Evolutionary conservation across 768 basidiomycete genomes (phyloP), one percentile per base, ranked within the genome.

Genomic region (Candolleomyces efflorescens): DNA sequence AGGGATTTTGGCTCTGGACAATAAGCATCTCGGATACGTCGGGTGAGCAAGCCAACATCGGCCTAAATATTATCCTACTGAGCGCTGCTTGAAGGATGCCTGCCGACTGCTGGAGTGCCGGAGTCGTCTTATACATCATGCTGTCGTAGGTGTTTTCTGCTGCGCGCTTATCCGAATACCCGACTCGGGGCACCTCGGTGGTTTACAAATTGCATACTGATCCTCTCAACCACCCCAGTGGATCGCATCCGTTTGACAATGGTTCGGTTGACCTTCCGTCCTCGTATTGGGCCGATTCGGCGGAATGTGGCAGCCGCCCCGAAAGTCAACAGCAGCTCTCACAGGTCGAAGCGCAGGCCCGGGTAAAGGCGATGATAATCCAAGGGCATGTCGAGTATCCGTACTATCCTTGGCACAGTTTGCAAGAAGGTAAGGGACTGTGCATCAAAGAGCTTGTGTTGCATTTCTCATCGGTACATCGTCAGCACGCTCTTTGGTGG

Each of bases 61-160:
- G 24, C 32, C 32, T 11, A 32, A 32, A 32, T 11, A 5, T 32
- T 32, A 32, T 32, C 32, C 12, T 26, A 18, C 22, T 12, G 41
- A 15, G 37, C 26, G 44, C 41, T 45, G 12, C 7, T 2, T 22
- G 60, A 70, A 90, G 90, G 18, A 87, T 92, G 86, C 89, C 90
- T n/a, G 81, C 90, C 2, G 92, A 94, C 69, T 93, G 91, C 64
- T 94, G 92, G 92, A 92, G 91, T 63, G 82, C 87, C 12, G 92
- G 92, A 5, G 81, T 92, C 5, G 84, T 90, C 53, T 71, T 93
- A 53, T 92, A 86, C 61, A 84, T 91, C 56, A 93, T 93, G 90
- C 75, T 94, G 50, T 81, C 82, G 92, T 93, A 73, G 59, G 89
- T 79, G 41, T n/a, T 11, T 18, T 46, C 32, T 32, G 32, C 32